Conservation (phyloP, 1,284 basidiomycete genomes). For the Cryptococcus sp. region DNA sequence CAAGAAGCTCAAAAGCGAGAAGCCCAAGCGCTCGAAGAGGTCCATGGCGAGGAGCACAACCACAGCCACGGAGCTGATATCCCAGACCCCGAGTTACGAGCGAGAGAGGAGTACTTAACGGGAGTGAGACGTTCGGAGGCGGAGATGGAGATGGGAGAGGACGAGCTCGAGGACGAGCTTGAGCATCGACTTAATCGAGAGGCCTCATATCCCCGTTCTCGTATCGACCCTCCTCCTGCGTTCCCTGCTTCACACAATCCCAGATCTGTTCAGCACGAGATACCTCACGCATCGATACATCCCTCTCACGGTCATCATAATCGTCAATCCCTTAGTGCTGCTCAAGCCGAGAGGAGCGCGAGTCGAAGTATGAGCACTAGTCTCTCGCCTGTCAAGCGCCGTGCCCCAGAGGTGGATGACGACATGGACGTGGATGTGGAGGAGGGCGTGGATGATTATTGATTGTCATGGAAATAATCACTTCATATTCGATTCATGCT, state of each 20-base stretch:
- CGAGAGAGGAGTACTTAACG: not conserved
- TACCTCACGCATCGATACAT: no score
- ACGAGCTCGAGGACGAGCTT: not conserved
- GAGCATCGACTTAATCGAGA: not conserved
- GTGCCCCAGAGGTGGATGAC: not conserved
- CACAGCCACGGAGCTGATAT: not conserved
- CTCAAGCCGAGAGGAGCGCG: not conserved
- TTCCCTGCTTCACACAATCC: not conserved
- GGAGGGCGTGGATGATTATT: slow-evolving; percentile 2
- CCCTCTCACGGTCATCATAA: no score
- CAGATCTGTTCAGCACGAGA: not conserved
- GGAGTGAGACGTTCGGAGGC: not conserved
- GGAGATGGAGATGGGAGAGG: not conserved
- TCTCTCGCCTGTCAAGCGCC: not conserved
- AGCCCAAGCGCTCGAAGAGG: not conserved
- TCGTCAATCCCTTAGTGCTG: not conserved
- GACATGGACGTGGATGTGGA: slow-evolving; percentile 1
- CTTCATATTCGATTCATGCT: not conserved
- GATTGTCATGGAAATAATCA: not conserved
- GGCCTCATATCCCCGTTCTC: not conserved
- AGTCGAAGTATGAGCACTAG: not conserved
- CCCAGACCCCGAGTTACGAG: not conserved
- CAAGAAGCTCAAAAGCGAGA: not conserved
- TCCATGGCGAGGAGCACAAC: not conserved
- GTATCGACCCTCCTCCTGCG: not conserved